Percentiles rank a stretch among this genome's conserved stretches.
phyloP scores from a whole-genome alignment of 108 stramenopile species.

The Bacterosira constricta region DNA sequence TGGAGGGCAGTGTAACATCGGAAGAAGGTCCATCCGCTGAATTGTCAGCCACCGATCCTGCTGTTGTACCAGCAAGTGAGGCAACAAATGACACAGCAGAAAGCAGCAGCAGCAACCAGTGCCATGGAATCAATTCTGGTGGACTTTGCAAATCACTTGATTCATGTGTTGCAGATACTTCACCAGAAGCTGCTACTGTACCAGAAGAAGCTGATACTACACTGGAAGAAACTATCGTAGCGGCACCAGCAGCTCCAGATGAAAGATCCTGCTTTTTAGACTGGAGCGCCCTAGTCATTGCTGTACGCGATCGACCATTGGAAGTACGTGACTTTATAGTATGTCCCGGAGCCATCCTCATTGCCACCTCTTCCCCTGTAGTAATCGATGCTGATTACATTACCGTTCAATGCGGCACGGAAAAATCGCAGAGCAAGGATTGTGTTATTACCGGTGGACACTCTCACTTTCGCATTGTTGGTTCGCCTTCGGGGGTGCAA shows the following conservation, averaged over 20 bases:
- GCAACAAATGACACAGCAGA: not conserved
- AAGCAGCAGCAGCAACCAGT: not conserved
- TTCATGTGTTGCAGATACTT: not conserved
- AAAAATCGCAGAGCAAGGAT: conserved; percentile 9
- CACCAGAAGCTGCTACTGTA: not conserved
- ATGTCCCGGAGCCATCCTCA: conserved; percentile 29
- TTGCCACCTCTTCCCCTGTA: conserved; percentile 19
- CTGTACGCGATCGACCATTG: conserved; percentile 19
- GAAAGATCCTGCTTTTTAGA: conserved; percentile 16
- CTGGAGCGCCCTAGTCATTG: conserved; percentile 43
- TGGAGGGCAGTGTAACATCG: not conserved
- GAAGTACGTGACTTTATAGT: conserved; percentile 34
- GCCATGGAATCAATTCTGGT: conserved; percentile 1
- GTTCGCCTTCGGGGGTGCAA: conserved; percentile 22
- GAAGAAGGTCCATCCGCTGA: not conserved
- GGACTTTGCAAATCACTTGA: conserved; percentile 3
- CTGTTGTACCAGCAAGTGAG: not conserved
- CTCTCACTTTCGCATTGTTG: conserved; percentile 33
- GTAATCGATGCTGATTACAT: conserved; percentile 36
- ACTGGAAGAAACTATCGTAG: not conserved
- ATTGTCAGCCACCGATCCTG: not conserved
- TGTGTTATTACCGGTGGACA: conserved; percentile 37
- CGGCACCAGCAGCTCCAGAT: not conserved
- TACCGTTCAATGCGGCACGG: conserved; percentile 35
- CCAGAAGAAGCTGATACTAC: not conserved